Conservation (phyloP, 768 basidiomycete genomes). For the Hortiboletus campestris region DNA sequence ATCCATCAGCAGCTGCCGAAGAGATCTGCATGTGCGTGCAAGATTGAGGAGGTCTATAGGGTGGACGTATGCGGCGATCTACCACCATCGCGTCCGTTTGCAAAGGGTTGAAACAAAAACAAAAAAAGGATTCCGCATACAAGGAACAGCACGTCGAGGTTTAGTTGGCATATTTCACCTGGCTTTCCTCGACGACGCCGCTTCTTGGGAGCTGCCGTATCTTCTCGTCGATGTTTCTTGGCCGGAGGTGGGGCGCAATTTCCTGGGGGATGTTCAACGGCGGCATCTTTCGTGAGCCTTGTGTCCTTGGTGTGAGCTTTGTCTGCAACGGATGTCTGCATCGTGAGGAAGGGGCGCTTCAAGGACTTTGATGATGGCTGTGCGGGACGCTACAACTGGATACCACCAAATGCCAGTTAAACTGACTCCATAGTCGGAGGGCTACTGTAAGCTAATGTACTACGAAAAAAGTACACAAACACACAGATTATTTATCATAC, state of each 20-base stretch:
- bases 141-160: constrained; percentile 12
- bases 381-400: no score
- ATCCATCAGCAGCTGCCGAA: neutral
- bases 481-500: neutral
- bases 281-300: neutral
- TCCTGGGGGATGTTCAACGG: neutral
- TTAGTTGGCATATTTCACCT: constrained; percentile 1
- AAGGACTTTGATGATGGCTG: no score
- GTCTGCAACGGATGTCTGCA: neutral
- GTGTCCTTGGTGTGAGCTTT: neutral
- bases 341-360: neutral
- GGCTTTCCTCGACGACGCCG: neutral
- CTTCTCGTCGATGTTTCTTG: neutral
- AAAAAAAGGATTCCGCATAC: neutral
- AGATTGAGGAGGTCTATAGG: neutral
- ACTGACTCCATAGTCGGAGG: no score
- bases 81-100: neutral
- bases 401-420: no score
- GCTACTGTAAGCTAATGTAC: no score
- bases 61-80: neutral
- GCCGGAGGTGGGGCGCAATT: neutral
- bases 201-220: neutral
- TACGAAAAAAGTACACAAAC: neutral
- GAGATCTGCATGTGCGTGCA: neutral
- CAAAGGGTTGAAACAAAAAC: neutral